Percentiles rank a stretch among this genome's conserved stretches.
phyloP scores from a whole-genome alignment of 306 rosid species.

The Corylus heterophylla region DNA sequence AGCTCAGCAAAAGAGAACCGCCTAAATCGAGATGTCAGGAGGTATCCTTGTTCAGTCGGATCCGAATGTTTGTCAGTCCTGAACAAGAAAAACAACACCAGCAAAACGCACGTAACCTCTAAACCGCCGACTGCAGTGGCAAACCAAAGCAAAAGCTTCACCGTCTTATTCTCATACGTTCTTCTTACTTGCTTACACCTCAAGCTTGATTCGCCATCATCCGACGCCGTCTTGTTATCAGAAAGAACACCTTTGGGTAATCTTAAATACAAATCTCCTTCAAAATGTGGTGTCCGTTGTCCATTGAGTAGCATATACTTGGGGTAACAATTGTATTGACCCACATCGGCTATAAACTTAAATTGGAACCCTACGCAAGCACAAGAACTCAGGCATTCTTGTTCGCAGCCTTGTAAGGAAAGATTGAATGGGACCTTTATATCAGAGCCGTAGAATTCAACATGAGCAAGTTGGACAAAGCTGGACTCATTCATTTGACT shows the following conservation, averaged over 20 bases:
- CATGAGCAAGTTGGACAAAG: constrained; percentile 34
- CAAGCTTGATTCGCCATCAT: not conserved
- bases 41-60: constrained; percentile 17
- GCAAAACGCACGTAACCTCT: constrained; percentile 23
- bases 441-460: constrained; percentile 58
- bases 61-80: not conserved
- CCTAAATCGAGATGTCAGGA: constrained; percentile 32
- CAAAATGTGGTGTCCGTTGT: constrained; percentile 14
- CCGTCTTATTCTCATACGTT: constrained; percentile 10
- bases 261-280: constrained; percentile 30
- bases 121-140: constrained; percentile 33
- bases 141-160: constrained; percentile 27
- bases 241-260: constrained; percentile 17
- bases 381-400: constrained; percentile 41
- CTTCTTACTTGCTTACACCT: constrained; percentile 14
- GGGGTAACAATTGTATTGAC: constrained; percentile 41
- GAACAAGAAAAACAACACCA: constrained; percentile 22
- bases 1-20: constrained; percentile 34
- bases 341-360: not conserved
- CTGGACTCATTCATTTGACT: not conserved
- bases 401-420: constrained; percentile 36
- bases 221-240: not conserved
- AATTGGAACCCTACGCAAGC: constrained; percentile 54
- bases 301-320: constrained; percentile 33
- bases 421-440: constrained; percentile 2